Evolutionary conservation across 805 yeast species (phyloP).

Genomic region (Metschnikowia henanensis): DNA sequence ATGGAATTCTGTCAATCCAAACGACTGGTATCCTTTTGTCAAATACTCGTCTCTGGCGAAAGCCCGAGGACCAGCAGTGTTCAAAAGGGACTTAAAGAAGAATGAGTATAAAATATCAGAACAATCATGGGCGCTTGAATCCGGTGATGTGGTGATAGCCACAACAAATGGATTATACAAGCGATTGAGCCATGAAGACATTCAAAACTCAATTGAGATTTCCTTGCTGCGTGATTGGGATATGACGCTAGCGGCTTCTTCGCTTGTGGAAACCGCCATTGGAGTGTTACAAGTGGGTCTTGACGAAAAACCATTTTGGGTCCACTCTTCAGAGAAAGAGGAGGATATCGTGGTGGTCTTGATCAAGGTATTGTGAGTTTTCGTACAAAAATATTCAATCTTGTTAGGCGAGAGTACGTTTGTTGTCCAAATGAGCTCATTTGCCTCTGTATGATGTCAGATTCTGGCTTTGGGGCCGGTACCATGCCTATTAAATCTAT

Average conservation of each 20-base stretch:
- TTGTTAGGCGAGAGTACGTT: too few species aligned
- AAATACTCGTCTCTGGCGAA: not conserved
- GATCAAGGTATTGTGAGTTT: not conserved
- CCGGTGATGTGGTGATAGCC: conserved; percentile 3
- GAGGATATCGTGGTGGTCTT: conserved; percentile 4
- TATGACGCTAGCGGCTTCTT: conserved; percentile 1
- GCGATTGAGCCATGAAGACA: not conserved
- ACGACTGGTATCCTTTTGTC: not conserved
- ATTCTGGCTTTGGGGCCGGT: too few species aligned
- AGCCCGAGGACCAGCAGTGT: not conserved
- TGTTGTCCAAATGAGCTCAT: too few species aligned
- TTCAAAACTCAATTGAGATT: not conserved
- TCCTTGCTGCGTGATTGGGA: not conserved
- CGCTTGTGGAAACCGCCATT: conserved; percentile 2
- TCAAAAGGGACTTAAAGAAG: not conserved
- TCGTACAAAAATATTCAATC: too few species aligned
- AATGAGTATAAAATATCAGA: not conserved
- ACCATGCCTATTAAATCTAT: too few species aligned
- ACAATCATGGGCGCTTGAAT: conserved; percentile 1
- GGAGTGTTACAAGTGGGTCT: conserved; percentile 1
- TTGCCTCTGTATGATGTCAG: too few species aligned
- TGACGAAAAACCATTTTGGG: not conserved
- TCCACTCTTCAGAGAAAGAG: not conserved
- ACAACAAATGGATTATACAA: conserved; percentile 5
- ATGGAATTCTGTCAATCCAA: not conserved